phyloP scores from a whole-genome alignment of 768 basidiomycete genomes.

The Boletus sp. region DNA sequence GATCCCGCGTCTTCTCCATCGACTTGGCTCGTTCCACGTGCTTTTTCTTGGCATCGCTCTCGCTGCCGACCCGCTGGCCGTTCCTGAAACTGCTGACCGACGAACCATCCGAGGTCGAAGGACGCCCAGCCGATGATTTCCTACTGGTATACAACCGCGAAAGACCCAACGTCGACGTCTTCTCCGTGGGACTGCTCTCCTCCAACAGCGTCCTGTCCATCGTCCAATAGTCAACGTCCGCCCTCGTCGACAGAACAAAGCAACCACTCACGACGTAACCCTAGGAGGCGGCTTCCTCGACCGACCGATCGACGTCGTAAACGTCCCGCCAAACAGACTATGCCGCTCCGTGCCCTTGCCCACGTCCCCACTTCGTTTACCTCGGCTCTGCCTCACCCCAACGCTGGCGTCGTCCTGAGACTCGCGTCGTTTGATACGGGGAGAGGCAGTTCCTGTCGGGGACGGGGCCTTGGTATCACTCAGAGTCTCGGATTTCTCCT shows the following conservation, averaged over 20 bases:
- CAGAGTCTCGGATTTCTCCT: constrained; percentile 33
- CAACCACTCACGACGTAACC: constrained; percentile 56
- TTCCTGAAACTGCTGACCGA: constrained; percentile 25
- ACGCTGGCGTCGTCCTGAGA: constrained; percentile 25
- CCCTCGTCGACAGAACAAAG: not conserved
- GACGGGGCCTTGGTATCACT: constrained; percentile 28
- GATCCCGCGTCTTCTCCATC: constrained; percentile 19
- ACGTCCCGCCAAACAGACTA: constrained; percentile 77
- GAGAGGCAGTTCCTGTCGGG: constrained; percentile 21
- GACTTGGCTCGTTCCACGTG: constrained; percentile 25
- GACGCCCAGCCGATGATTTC: constrained; percentile 42
- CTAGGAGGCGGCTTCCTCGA: constrained; percentile 79
- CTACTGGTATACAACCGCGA: constrained; percentile 46
- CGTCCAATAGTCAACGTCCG: not conserved
- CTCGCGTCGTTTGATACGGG: constrained; percentile 19
- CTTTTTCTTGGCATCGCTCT: constrained; percentile 17
- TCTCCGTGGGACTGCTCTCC: constrained; percentile 39
- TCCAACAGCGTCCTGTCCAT: constrained; percentile 31
- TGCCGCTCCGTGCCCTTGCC: constrained; percentile 53
- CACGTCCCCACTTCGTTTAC: constrained; percentile 52
- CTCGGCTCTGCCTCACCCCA: constrained; percentile 39
- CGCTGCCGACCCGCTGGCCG: constrained; percentile 19
- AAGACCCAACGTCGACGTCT: constrained; percentile 47
- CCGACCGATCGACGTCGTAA: constrained; percentile 61
- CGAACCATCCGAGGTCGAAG: constrained; percentile 41